These are phyloP conservation scores for Coniochaeta sp. DNA, from an alignment of 2,329 filamentous ascomycete species.

Conservation along the genomic window DNA sequence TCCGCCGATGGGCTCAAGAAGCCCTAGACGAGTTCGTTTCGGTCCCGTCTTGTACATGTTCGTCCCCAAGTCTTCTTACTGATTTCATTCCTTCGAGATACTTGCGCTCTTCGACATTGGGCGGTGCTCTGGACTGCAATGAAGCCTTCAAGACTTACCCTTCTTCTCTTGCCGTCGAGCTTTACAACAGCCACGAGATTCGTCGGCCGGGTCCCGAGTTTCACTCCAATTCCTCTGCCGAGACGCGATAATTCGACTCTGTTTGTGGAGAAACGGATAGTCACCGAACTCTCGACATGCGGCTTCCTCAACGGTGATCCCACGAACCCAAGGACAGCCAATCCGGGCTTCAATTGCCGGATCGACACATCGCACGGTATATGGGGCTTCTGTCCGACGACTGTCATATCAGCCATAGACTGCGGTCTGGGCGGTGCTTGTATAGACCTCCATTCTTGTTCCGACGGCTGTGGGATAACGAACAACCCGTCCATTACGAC, in stretches of 20 bases:
- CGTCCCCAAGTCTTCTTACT: no score
- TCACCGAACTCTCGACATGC: conserved; percentile 19
- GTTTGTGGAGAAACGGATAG: not conserved
- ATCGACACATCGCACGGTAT: conserved; percentile 25
- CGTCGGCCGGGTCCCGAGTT: no score
- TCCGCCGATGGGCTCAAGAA: no score
- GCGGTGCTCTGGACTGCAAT: no score
- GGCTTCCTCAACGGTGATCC: conserved; percentile 26
- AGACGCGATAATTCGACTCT: not conserved
- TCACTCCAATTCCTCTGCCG: not conserved
- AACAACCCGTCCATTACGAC: conserved; percentile 19
- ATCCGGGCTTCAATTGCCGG: conserved; percentile 26
- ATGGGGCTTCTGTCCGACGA: conserved; percentile 32
- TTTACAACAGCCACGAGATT: not conserved
- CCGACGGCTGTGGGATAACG: conserved; percentile 21
- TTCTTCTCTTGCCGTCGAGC: no score
- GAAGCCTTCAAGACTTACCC: no score
- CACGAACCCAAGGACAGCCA: conserved; percentile 19
- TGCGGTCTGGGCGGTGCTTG: conserved; percentile 31
- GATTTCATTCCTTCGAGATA: no score
- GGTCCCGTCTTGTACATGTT: no score
- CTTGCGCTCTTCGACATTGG: no score
- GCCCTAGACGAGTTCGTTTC: no score
- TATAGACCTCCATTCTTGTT: conserved; percentile 23
- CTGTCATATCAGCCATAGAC: conserved; percentile 25